Conservation (phyloP, 2,329 filamentous ascomycete species). For the Phyllosticta capitalensis region DNA sequence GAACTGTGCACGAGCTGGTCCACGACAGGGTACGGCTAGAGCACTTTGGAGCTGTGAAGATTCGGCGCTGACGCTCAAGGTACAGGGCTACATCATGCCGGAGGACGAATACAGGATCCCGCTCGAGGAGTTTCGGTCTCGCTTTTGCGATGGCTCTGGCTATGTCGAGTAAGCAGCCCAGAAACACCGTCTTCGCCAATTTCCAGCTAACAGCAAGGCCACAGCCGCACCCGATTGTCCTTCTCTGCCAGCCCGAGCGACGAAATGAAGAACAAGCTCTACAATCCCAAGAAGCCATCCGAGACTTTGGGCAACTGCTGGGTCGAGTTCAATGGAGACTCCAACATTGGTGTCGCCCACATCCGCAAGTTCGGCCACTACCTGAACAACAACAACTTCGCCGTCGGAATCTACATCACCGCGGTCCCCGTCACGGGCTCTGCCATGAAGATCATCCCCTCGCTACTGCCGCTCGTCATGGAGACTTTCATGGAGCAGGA, state of each 20-base stretch:
- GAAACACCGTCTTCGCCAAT: neutral
- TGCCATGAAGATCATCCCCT: conserved; percentile 76
- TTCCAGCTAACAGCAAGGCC: neutral
- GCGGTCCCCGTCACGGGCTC: conserved; percentile 73
- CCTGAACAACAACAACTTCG: conserved; percentile 69
- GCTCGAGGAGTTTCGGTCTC: conserved; percentile 66
- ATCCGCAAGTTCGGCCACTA: conserved; percentile 82
- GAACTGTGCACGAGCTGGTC: conserved; percentile 92
- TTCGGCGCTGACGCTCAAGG: neutral
- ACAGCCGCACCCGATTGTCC: conserved; percentile 71
- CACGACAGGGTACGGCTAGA: conserved; percentile 62
- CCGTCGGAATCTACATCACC: conserved; percentile 85
- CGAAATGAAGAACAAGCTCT: conserved; percentile 77
- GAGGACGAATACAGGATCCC: conserved; percentile 83
- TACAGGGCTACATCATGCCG: conserved; percentile 81
- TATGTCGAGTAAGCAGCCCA: conserved; percentile 57
- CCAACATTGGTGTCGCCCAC: conserved; percentile 79
- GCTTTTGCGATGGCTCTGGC: conserved; percentile 65
- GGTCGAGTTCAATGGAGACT: conserved; percentile 80
- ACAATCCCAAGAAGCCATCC: conserved; percentile 56
- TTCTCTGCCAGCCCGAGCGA: conserved; percentile 81
- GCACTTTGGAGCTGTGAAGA: neutral
- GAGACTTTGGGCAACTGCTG: conserved; percentile 82
- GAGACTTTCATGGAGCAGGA: conserved; percentile 96
- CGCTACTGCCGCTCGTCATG: conserved; percentile 68